A percentile compares a stretch with the other conserved stretches of the same genome.
Conservation (phyloP, 176 grass and related monocot species). For the Paspalum notatum region DNA sequence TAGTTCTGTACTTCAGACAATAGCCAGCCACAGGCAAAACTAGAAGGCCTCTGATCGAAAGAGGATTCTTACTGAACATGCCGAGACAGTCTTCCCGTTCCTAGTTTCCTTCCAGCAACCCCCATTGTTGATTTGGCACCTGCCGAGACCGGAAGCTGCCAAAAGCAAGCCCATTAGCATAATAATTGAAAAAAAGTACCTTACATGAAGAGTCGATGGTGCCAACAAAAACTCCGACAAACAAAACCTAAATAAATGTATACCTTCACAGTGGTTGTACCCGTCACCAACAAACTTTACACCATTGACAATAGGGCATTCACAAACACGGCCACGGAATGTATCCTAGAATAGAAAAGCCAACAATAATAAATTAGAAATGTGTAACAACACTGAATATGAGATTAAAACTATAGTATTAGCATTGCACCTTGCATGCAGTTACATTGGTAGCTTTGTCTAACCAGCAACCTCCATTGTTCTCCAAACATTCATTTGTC, state of each 20-base stretch:
- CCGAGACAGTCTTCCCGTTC: conserved; percentile 65
- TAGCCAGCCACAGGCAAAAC: background rate
- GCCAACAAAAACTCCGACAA: background rate
- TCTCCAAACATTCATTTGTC: conserved; percentile 95
- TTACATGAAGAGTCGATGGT: conserved; percentile 4
- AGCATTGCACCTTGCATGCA: conserved; percentile 76
- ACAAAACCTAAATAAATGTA: background rate
- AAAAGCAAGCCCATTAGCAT: conserved; percentile 17
- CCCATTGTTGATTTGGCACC: conserved; percentile 86
- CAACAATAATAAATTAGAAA: conserved; percentile 1
- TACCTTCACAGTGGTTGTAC: conserved; percentile 86
- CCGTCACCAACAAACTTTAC: conserved; percentile 87
- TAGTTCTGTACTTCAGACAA: conserved; percentile 15
- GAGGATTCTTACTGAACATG: conserved; percentile 72
- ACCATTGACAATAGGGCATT: conserved; percentile 72
- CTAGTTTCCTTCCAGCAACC: conserved; percentile 83
- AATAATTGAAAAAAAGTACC: background rate
- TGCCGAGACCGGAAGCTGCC: conserved; percentile 74
- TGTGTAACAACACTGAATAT: background rate
- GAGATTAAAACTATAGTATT: background rate
- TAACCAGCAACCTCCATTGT: conserved; percentile 92
- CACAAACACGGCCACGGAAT: conserved; percentile 86
- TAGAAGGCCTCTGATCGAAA: background rate
- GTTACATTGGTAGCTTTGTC: conserved; percentile 61
- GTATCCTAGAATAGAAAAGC: conserved; percentile 59